Evolutionary conservation across 768 basidiomycete genomes (phyloP).

Genomic region (Suillus clintonianus): DNA sequence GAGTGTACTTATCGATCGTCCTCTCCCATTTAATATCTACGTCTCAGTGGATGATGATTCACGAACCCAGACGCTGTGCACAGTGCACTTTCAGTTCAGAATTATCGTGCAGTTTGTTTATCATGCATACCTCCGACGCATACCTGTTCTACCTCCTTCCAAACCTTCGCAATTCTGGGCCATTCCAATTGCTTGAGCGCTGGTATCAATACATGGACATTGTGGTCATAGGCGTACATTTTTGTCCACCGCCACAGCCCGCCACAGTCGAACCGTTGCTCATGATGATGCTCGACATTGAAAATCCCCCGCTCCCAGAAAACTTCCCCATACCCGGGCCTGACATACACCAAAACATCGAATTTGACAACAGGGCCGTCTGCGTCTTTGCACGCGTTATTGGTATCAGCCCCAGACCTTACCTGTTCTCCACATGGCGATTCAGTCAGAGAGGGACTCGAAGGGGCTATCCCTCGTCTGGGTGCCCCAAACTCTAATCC

Average conservation of each 20-base stretch:
- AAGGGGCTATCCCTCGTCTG: conserved; percentile 13
- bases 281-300: conserved; percentile 16
- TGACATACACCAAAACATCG: conserved; percentile 15
- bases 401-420: too few relatives aligned
- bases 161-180: not conserved
- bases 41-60: conserved; percentile 19
- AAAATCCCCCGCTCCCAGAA: conserved; percentile 26
- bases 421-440: conserved; percentile 24
- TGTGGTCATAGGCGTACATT: not conserved
- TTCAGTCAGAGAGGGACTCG: conserved; percentile 15
- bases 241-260: not conserved
- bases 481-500: conserved; percentile 21
- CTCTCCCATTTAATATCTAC: conserved; percentile 22
- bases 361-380: too few relatives aligned
- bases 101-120: conserved; percentile 29
- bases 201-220: not conserved
- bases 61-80: conserved; percentile 23
- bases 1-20: conserved; percentile 20
- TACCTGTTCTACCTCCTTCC: conserved; percentile 13
- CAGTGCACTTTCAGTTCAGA: conserved; percentile 28
- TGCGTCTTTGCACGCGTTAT: too few relatives aligned
- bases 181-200: not conserved
- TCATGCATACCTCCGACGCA: conserved; percentile 27
- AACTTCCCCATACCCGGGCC: too few relatives aligned
- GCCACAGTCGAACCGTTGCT: conserved; percentile 1